Percentiles rank a stretch among this genome's conserved stretches.
These are phyloP conservation scores for Kuraishia capsulata DNA, from an alignment of 805 yeast species.

Conservation along the genomic window DNA sequence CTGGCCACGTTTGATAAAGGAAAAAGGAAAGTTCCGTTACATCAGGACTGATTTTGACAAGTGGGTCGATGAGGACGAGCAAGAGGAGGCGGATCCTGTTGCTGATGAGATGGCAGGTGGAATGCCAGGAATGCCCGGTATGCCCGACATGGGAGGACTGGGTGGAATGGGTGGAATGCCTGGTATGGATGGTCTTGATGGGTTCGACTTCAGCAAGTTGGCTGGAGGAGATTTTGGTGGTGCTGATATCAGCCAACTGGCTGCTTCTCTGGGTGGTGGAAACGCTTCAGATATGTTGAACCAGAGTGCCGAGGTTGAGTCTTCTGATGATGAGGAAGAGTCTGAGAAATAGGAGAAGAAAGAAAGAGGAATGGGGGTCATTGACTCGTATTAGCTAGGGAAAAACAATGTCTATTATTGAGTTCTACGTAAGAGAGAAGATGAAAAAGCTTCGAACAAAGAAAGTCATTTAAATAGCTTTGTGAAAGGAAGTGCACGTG, in stretches of 20 bases:
- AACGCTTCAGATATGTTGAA: conserved; percentile 10
- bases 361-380: conserved; percentile 16
- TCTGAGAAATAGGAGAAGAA: conserved; percentile 24
- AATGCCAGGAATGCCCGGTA: conserved; percentile 16
- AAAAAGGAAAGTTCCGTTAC: conserved; percentile 67
- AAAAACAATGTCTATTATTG: too few relatives aligned
- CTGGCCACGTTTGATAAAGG: conserved; percentile 95
- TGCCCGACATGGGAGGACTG: conserved; percentile 23
- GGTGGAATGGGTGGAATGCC: conserved; percentile 22
- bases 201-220: conserved; percentile 11
- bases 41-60: conserved; percentile 92
- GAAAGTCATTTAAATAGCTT: too few relatives aligned
- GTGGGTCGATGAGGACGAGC: conserved; percentile 99
- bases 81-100: conserved; percentile 55
- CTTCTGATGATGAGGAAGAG: conserved; percentile 9
- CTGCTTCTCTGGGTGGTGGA: conserved; percentile 24
- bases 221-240: conserved; percentile 18
- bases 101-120: conserved; percentile 17
- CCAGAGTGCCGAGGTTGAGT: conserved; percentile 14
- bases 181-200: conserved; percentile 26
- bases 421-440: too few relatives aligned
- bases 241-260: conserved; percentile 22
- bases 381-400: conserved; percentile 7
- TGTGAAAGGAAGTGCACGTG: too few relatives aligned
- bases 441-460: too few relatives aligned